These are phyloP conservation scores for Catenaria anguillulae DNA, from an alignment of 371 early-diverging fungal genomes.

Conservation along the genomic window DNA sequence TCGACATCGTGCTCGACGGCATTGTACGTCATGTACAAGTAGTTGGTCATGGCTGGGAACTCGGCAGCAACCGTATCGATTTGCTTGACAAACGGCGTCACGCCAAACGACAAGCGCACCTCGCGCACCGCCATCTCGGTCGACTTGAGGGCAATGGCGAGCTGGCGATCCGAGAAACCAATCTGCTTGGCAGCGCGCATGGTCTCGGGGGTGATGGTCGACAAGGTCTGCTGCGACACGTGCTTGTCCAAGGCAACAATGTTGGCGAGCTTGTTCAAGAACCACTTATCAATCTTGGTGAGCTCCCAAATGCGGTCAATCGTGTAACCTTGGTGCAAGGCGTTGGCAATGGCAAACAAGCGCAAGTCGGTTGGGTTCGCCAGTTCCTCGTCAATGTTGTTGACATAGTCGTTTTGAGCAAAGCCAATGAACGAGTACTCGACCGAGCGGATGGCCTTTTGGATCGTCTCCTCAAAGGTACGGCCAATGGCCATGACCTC, in stretches of 20 bases:
- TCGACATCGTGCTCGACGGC: slow-evolving; percentile 62
- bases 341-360: slow-evolving; percentile 74
- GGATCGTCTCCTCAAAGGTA: slow-evolving; percentile 83
- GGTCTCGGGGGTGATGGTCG: slow-evolving; percentile 14
- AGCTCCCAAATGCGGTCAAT: slow-evolving; percentile 69
- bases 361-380: slow-evolving; percentile 72
- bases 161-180: slow-evolving; percentile 78
- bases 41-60: slow-evolving; percentile 83
- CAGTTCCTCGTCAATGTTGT: slow-evolving; percentile 54
- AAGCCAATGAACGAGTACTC: slow-evolving; percentile 55
- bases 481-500: slow-evolving; percentile 95
- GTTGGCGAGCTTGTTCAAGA: slow-evolving; percentile 77
- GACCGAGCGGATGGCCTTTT: slow-evolving; percentile 72
- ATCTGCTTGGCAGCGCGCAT: slow-evolving; percentile 57
- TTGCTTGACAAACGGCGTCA: slow-evolving; percentile 76
- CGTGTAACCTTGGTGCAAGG: slow-evolving; percentile 68
- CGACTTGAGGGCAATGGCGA: slow-evolving; percentile 42
- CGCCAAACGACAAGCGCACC: slow-evolving; percentile 39
- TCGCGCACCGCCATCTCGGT: slow-evolving; percentile 42
- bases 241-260: slow-evolving; percentile 48
- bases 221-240: slow-evolving; percentile 29
- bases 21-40: slow-evolving; percentile 85
- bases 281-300: slow-evolving; percentile 91
- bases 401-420: slow-evolving; percentile 18
- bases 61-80: slow-evolving; percentile 88